phyloP scores from a whole-genome alignment of 805 yeast species.

The Kockiozyma suomiensis region DNA sequence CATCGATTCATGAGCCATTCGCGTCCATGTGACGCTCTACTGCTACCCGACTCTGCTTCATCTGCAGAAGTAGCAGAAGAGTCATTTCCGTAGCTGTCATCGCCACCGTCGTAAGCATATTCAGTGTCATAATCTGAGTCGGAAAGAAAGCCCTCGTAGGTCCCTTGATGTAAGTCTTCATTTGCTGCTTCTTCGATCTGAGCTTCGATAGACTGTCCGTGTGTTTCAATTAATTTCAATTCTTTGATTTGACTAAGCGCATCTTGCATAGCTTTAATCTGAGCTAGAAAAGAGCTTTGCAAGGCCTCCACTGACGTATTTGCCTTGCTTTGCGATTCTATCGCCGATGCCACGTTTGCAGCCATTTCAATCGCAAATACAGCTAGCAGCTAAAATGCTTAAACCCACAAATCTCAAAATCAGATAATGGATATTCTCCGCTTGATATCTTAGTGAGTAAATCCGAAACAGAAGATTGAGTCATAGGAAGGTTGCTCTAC shows the following conservation, averaged over 20 bases:
- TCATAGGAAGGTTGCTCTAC: too few relatives aligned
- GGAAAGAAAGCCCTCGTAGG: slow-evolving; percentile 16
- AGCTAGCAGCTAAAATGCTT: not conserved
- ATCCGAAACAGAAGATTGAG: not conserved
- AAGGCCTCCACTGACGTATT: not conserved
- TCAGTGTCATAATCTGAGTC: slow-evolving; percentile 22
- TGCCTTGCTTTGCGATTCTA: not conserved
- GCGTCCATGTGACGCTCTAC: not conserved
- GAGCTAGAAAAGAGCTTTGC: slow-evolving; percentile 13
- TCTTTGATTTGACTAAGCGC: not conserved
- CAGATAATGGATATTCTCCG: too few relatives aligned
- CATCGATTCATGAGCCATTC: slow-evolving; percentile 30
- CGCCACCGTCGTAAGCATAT: slow-evolving; percentile 5
- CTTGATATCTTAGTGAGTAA: too few relatives aligned
- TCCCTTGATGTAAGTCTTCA: not conserved
- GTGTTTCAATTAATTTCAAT: not conserved
- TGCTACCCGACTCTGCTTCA: not conserved
- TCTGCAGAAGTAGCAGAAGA: slow-evolving; percentile 15
- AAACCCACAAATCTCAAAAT: not conserved
- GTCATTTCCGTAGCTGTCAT: not conserved
- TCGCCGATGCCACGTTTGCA: not conserved
- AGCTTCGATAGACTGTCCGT: not conserved
- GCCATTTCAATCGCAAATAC: not conserved
- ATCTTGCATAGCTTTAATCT: slow-evolving; percentile 17
- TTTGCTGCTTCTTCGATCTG: not conserved